phyloP scores from a whole-genome alignment of 140 eudicot species.

The Anethum foeniculum region DNA sequence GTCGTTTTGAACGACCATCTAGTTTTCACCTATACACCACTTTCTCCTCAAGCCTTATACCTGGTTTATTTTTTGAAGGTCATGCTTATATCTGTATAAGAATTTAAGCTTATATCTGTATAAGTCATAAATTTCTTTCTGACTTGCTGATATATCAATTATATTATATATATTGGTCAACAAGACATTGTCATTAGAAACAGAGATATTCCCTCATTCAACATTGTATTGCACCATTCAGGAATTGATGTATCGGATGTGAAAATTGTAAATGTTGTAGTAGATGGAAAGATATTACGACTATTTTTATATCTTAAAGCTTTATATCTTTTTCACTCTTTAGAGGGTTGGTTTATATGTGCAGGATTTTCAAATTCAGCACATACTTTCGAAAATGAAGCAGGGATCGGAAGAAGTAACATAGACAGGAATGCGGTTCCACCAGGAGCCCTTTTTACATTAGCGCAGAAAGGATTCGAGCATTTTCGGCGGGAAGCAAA shows the following conservation, averaged over 20 bases:
- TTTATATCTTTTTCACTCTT: not conserved
- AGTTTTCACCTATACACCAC: no score
- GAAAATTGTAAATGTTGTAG: no score
- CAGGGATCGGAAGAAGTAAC: constrained; percentile 58
- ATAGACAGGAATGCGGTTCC: constrained; percentile 84
- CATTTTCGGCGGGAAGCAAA: no score
- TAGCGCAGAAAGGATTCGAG: constrained; percentile 52
- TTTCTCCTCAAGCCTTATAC: no score
- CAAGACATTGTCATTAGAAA: not conserved
- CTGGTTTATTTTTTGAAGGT: no score
- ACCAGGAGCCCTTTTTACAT: constrained; percentile 84
- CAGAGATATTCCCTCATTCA: not conserved
- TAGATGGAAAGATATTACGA: no score
- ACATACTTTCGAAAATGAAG: constrained; percentile 77
- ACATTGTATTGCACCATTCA: not conserved
- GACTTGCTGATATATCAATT: not conserved
- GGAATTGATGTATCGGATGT: not conserved
- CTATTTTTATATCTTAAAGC: no score
- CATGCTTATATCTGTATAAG: no score
- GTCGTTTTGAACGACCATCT: no score
- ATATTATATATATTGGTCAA: no score
- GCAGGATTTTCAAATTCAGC: constrained; percentile 92
- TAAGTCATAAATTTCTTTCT: not conserved
- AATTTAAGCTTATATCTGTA: no score
- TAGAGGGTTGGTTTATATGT: not conserved